These are phyloP conservation scores for Cyberlindnera americana DNA, from an alignment of 805 yeast genomes.

Conservation along the genomic window DNA sequence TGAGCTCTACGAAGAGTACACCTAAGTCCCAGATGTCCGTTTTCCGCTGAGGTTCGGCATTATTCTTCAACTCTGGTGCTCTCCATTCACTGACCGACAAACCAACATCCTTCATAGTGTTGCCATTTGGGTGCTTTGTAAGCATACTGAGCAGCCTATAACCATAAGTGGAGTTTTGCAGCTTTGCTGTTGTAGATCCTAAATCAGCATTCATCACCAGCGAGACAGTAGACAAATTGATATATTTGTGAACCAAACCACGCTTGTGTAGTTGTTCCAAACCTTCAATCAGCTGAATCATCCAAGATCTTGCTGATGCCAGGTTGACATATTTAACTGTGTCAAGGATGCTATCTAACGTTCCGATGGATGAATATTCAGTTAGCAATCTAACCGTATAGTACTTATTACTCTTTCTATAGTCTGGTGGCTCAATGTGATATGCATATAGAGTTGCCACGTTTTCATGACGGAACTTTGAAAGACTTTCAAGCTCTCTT, in stretches of 20 bases:
- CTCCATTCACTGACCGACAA: constrained; percentile 46
- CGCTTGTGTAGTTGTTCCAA: constrained; percentile 78
- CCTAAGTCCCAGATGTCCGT: constrained; percentile 96
- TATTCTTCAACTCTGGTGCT: constrained; percentile 68
- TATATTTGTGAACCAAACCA: constrained; percentile 74
- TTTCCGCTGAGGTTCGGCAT: constrained; percentile 59
- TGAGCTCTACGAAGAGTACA: constrained; percentile 62
- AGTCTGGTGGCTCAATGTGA: constrained; percentile 56
- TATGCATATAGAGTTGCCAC: constrained; percentile 66
- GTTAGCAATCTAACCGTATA: constrained; percentile 73
- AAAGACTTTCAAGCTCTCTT: constrained; percentile 62
- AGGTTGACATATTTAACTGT: constrained; percentile 66
- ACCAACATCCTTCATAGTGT: constrained; percentile 21
- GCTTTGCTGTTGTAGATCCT: constrained; percentile 54
- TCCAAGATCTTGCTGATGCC: constrained; percentile 82
- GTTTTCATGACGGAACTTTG: constrained; percentile 60
- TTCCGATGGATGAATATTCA: constrained; percentile 56
- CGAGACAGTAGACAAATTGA: constrained; percentile 58
- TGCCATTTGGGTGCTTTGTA: constrained; percentile 34
- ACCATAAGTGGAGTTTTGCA: constrained; percentile 60
- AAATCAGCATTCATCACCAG: constrained; percentile 48
- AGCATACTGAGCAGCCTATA: constrained; percentile 42
- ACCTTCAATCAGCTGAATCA: constrained; percentile 81
- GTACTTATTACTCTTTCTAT: constrained; percentile 14
- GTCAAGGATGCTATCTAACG: constrained; percentile 61